Percentiles rank a stretch among this genome's conserved stretches.
Conservation (phyloP, 306 rosid species). For the Fragaria ananassa region DNA sequence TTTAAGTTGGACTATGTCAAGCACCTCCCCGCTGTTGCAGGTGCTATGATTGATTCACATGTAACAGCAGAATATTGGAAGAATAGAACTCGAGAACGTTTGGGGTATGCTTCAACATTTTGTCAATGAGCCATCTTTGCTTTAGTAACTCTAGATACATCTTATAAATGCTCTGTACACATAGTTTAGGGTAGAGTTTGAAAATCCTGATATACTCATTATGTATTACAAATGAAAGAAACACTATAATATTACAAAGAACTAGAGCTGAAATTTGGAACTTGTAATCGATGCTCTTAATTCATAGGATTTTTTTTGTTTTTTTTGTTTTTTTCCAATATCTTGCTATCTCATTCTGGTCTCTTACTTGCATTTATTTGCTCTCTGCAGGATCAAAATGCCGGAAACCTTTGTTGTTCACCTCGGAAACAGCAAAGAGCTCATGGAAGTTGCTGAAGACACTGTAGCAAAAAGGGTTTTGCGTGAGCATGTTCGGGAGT, state of each 20-base stretch:
- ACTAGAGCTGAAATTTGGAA: background rate
- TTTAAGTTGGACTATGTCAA: slow-evolving; percentile 92
- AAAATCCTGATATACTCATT: background rate
- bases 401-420: slow-evolving; percentile 90
- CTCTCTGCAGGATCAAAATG: slow-evolving; percentile 68
- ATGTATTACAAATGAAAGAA: background rate
- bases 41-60: slow-evolving; percentile 97
- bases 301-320: too few species aligned
- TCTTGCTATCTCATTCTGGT: background rate
- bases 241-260: background rate
- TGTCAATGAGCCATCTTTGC: background rate
- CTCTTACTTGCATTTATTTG: background rate
- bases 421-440: slow-evolving; percentile 98
- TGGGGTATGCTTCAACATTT: slow-evolving; percentile 46
- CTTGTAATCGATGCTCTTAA: background rate
- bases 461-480: slow-evolving; percentile 79
- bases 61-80: slow-evolving; percentile 90
- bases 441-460: slow-evolving; percentile 92
- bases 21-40: slow-evolving; percentile 95
- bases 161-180: background rate
- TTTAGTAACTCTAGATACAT: background rate
- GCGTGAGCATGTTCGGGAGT: slow-evolving; percentile 86
- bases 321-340: background rate
- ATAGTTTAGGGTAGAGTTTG: too few species aligned
- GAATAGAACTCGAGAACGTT: slow-evolving; percentile 75